These are phyloP conservation scores for Lachancea mirantina DNA, from an alignment of 805 yeast genomes.

Conservation along the genomic window DNA sequence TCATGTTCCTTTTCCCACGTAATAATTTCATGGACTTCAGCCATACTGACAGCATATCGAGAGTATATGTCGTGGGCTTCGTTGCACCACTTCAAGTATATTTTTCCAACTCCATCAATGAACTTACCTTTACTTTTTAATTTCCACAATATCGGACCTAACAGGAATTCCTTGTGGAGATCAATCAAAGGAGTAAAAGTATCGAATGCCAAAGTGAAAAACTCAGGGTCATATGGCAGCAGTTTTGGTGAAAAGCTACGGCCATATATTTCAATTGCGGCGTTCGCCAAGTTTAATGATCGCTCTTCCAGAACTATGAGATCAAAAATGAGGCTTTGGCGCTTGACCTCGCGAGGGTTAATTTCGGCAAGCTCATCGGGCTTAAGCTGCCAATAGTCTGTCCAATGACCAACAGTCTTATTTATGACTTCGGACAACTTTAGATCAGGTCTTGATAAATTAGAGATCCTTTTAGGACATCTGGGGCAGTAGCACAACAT, in stretches of 20 bases:
- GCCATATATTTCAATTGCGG: slow-evolving; percentile 55
- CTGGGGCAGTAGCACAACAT: slow-evolving; percentile 9
- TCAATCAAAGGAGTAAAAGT: slow-evolving; percentile 50
- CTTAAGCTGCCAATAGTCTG: slow-evolving; percentile 56
- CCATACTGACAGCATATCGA: slow-evolving; percentile 54
- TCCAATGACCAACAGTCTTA: slow-evolving; percentile 48
- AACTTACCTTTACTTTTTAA: slow-evolving; percentile 59
- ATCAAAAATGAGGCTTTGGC: slow-evolving; percentile 73
- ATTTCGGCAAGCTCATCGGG: slow-evolving; percentile 46
- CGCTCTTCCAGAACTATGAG: slow-evolving; percentile 63
- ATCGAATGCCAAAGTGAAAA: slow-evolving; percentile 50
- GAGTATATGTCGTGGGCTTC: slow-evolving; percentile 49
- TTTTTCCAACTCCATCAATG: slow-evolving; percentile 54
- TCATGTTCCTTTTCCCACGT: slow-evolving; percentile 39
- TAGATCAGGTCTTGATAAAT: slow-evolving; percentile 17
- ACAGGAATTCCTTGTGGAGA: slow-evolving; percentile 46
- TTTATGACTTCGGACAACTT: slow-evolving; percentile 31
- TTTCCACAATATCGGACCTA: slow-evolving; percentile 52
- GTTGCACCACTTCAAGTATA: slow-evolving; percentile 58
- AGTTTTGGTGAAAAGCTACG: slow-evolving; percentile 36
- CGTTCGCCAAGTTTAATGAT: slow-evolving; percentile 58
- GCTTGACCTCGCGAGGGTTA: slow-evolving; percentile 46
- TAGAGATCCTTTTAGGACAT: slow-evolving; percentile 12
- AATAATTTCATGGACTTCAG: slow-evolving; percentile 50
- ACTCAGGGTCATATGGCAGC: slow-evolving; percentile 45